phyloP scores from a whole-genome alignment of 2,329 filamentous ascomycete genomes.

The Truncatella angustata region DNA sequence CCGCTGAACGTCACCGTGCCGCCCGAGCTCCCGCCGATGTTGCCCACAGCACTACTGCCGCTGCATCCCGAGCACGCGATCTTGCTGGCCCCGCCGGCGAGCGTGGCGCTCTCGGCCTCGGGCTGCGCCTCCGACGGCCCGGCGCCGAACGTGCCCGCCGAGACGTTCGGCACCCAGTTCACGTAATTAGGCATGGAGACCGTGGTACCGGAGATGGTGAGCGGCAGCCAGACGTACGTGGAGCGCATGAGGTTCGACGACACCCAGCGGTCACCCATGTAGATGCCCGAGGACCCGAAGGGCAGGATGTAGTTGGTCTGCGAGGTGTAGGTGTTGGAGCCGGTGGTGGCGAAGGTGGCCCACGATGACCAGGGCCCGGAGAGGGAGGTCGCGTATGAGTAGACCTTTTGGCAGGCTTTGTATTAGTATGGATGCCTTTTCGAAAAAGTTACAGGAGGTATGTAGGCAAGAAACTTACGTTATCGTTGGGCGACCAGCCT shows the following conservation, averaged over 20 bases:
- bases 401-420: too few species aligned
- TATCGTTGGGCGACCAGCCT: conserved; percentile 63
- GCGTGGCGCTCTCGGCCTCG: conserved; percentile 49
- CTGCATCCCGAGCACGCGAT: conserved; percentile 53
- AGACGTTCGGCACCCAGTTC: conserved; percentile 51
- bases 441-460: too few species aligned
- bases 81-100: conserved; percentile 42
- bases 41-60: conserved; percentile 47
- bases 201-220: conserved; percentile 50
- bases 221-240: conserved; percentile 65
- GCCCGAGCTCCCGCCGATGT: conserved; percentile 47
- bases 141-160: conserved; percentile 40
- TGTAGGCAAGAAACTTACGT: conserved; percentile 40
- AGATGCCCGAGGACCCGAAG: conserved; percentile 43
- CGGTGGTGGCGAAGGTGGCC: conserved; percentile 55
- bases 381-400: conserved; percentile 56
- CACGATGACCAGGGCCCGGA: conserved; percentile 61
- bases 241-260: conserved; percentile 56
- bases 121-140: conserved; percentile 44
- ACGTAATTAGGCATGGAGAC: conserved; percentile 51
- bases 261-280: conserved; percentile 68
- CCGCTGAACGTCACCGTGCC: conserved; percentile 47
- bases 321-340: conserved; percentile 55
- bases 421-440: too few species aligned
- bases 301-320: conserved; percentile 61